Evolutionary conservation across 495 filamentous ascomycete genomes (phyloP).

Genomic region (Penicillium ochrochloron): DNA sequence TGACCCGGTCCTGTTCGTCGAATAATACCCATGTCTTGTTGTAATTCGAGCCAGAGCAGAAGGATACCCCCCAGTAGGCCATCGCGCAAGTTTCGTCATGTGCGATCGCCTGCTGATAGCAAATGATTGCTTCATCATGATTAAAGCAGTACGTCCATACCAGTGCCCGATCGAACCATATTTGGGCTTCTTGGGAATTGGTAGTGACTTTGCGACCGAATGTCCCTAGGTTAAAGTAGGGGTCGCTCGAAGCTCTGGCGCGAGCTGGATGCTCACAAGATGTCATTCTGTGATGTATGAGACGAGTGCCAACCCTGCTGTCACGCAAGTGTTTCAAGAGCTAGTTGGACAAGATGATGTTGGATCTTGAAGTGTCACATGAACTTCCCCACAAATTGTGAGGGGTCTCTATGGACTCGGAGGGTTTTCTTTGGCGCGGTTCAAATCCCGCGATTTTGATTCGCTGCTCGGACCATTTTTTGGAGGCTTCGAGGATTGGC

Average conservation of each 20-base stretch:
- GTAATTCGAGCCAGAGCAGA: conserved; percentile 67
- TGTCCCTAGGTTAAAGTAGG: conserved; percentile 62
- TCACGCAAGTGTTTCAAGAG: not conserved
- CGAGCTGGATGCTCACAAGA: not conserved
- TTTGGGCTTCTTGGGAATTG: conserved; percentile 48
- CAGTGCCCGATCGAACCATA: conserved; percentile 66
- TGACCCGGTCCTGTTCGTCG: conserved; percentile 48
- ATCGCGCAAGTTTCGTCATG: conserved; percentile 58
- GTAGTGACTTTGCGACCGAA: conserved; percentile 55
- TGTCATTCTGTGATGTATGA: conserved; percentile 7
- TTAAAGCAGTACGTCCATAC: conserved; percentile 70
- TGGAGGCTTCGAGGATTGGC: not conserved
- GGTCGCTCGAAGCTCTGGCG: conserved; percentile 22
- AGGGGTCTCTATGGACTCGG: conserved; percentile 18
- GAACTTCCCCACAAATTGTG: not conserved
- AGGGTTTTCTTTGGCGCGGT: conserved; percentile 22
- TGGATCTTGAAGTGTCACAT: conserved; percentile 10
- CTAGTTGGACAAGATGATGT: not conserved
- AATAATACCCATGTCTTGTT: conserved; percentile 71
- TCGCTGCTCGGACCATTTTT: conserved; percentile 24
- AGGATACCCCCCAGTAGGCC: conserved; percentile 70
- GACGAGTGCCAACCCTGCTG: not conserved
- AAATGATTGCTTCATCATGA: conserved; percentile 61
- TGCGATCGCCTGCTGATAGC: conserved; percentile 61
- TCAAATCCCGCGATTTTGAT: conserved; percentile 12